These are phyloP conservation scores for Kondoa malvinella DNA, from an alignment of 768 basidiomycete genomes.

Conservation along the genomic window DNA sequence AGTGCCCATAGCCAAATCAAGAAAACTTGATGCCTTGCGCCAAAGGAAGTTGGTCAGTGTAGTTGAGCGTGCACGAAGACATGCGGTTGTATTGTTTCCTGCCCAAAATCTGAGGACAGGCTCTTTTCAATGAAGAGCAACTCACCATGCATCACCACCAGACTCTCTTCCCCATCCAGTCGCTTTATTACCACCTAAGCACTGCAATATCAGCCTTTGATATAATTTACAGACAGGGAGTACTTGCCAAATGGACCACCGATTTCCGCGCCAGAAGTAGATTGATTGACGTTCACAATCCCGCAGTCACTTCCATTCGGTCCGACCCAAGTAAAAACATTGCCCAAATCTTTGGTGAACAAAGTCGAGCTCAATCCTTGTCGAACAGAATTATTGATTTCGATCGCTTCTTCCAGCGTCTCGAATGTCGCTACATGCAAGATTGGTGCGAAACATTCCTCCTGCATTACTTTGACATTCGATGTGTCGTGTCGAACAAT, in stretches of 20 bases:
- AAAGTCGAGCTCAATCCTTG: constrained; percentile 82
- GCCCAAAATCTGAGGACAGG: not conserved
- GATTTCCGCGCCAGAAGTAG: constrained; percentile 54
- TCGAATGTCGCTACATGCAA: constrained; percentile 61
- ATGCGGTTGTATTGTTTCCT: constrained; percentile 16
- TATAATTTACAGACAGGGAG: constrained; percentile 21
- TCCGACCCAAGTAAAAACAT: constrained; percentile 68
- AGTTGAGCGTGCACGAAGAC: constrained; percentile 85
- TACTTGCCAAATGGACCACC: constrained; percentile 71
- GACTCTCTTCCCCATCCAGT: constrained; percentile 72
- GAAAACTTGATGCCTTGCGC: constrained; percentile 82
- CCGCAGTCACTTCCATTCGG: constrained; percentile 76
- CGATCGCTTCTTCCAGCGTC: constrained; percentile 57
- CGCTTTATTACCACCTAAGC: constrained; percentile 53
- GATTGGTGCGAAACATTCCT: constrained; percentile 26
- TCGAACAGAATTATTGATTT: constrained; percentile 59
- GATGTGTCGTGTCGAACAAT: constrained; percentile 40
- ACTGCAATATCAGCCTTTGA: not conserved
- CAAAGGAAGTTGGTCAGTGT: constrained; percentile 68
- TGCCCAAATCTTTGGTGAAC: constrained; percentile 45
- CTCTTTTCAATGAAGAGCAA: constrained; percentile 58
- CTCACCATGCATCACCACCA: constrained; percentile 82
- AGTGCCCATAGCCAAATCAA: no score
- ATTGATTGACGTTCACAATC: constrained; percentile 48
- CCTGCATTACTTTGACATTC: constrained; percentile 22